Base-by-base conservation (phyloP, 768 basidiomycete genomes). In the Tulasnella sp. region DNA sequence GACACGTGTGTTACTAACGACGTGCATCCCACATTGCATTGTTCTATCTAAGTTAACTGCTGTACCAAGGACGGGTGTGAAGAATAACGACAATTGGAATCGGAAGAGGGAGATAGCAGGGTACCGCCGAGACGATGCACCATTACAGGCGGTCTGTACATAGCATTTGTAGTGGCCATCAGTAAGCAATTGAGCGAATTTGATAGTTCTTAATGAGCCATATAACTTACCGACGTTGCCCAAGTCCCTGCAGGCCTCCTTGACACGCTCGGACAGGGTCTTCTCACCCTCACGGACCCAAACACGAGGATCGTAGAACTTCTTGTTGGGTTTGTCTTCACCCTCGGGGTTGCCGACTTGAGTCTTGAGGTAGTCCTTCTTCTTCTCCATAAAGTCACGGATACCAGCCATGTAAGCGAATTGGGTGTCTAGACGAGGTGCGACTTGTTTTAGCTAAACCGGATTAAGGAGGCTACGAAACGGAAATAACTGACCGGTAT, bases 211-310 rank as follows among this genome's bases (percentile, higher is more conserved):
- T 40, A 15, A 61, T 23, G n/a, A 29, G 23, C 1, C n/a, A 23
- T 29, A 61, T 61, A 39, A 86, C 88, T 82, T 79, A 89, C 89
- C 81, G 78, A 86, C 84, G 83, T 90, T 94, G 81, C 92, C 94
- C 79, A 99, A 89, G 86, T 99, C 97, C 61, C 84, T 81, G 86
- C 95, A 96, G n/a, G 97, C 96, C 84, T 93, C 92, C 86, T 95
- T 94, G 86, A 98, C 94, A 83, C 97, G 94, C 80, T 84, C 88
- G 71, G 84, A 70, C 81, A 99, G 89, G 26, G 95, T 97, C 90
- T 96, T 96, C 88, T 99, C 96, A 81, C 96, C 96, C 86, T 98
- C 95, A 82, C 97, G 93, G 73, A 99, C 95, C 97, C 97, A 99
- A 79, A 96, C 92, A 87, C 97, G 94, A 73, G 96, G 96, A 85